phyloP scores from a whole-genome alignment of 768 basidiomycete species.

The Mycena vitilis region DNA sequence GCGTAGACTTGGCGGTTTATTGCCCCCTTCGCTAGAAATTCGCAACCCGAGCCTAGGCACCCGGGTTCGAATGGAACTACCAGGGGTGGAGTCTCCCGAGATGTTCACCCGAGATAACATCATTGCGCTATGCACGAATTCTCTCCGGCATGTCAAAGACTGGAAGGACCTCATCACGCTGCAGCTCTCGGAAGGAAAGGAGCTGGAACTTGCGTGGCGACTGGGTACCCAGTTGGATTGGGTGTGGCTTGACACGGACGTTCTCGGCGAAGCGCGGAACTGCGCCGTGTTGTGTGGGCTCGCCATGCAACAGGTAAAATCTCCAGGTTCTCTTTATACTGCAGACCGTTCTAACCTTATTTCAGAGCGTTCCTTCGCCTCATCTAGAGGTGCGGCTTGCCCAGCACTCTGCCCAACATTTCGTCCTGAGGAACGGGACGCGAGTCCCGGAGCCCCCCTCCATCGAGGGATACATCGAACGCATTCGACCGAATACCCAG shows the following conservation, averaged over 20 bases:
- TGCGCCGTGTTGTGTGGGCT: conserved; percentile 85
- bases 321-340: conserved; percentile 14
- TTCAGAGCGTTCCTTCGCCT: conserved; percentile 48
- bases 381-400: conserved; percentile 81
- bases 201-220: conserved; percentile 84
- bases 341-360: not conserved
- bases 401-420: conserved; percentile 68
- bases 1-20: conserved; percentile 75
- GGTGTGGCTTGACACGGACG: conserved; percentile 81
- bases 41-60: conserved; percentile 75
- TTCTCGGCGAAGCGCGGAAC: conserved; percentile 67
- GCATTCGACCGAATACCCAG: conserved; percentile 70
- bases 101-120: conserved; percentile 73
- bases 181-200: conserved; percentile 64
- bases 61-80: conserved; percentile 77
- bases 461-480: conserved; percentile 89
- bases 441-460: conserved; percentile 79
- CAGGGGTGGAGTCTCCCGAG: conserved; percentile 59
- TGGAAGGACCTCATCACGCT: conserved; percentile 72
- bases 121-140: conserved; percentile 68
- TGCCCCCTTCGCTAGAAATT: conserved; percentile 79
- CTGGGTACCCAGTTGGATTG: conserved; percentile 82
- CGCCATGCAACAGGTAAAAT: conserved; percentile 74
- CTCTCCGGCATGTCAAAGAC: conserved; percentile 65
- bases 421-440: conserved; percentile 59